Base-by-base conservation (phyloP, 2,329 filamentous ascomycete species). In the Trichoderma koningii region DNA sequence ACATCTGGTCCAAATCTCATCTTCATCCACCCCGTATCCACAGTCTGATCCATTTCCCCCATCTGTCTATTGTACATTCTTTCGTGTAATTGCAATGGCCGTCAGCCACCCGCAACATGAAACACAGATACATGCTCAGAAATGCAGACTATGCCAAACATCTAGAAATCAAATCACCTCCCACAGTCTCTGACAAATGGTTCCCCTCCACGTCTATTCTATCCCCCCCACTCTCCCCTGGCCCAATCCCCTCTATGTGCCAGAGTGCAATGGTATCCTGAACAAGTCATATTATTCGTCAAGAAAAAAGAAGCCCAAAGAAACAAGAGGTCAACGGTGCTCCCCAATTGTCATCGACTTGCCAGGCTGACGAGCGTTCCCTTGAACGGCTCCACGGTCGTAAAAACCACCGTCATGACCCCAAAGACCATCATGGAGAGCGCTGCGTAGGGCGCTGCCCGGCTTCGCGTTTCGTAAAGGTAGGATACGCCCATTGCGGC, bases 401-500 rank as follows among this genome's bases (percentile, higher is more conserved):
- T 82, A 48, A 86, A 80, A 2, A 83, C 78, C 0, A 87, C 84
- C 0, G 83, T 85, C 75, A 82, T 80, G 45, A 84, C 77, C 0
- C 85, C 84, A 69, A 86, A 83, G 5, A 83, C 75, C 7, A 83
- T 85, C 85, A 86, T 86, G 1, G 83, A 79, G 17, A 87, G 73
- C 1, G 82, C 83, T 2, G 84, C 82, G 68, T 86, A 86, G 0
- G 84, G 83, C 2, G 83, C 83, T 3, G 84, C 82, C 1, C 77
- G 78, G 67, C 81, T 85, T 61, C 76, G 77, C 7, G 78, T 79
- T 72, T 86, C 83, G 64, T 86, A 85, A 15, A 87, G 76, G 66
- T 85, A 83, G 0, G 84, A 79, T 0, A 85, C 84, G 2, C 85
- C 85, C 83, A 87, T 85, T 3, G 85, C 85, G 0, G 84, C 84